Percentiles rank a stretch among this genome's conserved stretches.
Evolutionary conservation across 495 filamentous ascomycete genomes (phyloP).

Genomic region (Clavariopsis aquatica): DNA sequence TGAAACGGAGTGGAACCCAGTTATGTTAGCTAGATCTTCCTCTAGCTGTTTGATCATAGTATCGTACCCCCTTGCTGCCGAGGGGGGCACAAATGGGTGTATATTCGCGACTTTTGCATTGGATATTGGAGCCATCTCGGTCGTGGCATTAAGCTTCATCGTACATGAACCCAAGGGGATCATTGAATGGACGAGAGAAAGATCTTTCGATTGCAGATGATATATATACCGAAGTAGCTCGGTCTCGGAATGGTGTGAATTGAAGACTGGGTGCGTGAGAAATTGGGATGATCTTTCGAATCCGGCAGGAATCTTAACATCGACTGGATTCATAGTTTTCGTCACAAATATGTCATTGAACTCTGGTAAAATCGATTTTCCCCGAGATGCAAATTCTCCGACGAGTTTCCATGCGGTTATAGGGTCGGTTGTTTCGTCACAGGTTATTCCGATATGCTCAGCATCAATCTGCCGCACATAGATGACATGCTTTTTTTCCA

Average conservation of each 20-base stretch:
- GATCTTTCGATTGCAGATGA: constrained; percentile 91
- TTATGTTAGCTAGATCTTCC: constrained; percentile 78
- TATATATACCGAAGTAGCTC: constrained; percentile 94
- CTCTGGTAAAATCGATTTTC: neutral
- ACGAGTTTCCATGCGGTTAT: constrained; percentile 64
- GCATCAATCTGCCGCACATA: constrained; percentile 66
- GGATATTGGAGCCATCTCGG: constrained; percentile 89
- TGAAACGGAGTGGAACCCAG: constrained; percentile 86
- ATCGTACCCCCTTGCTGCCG: constrained; percentile 68
- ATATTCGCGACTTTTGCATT: constrained; percentile 83
- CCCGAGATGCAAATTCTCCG: constrained; percentile 47
- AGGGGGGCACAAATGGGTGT: constrained; percentile 74
- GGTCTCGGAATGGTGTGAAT: constrained; percentile 94
- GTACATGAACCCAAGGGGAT: constrained; percentile 99
- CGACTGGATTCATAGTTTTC: neutral
- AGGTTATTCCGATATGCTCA: constrained; percentile 64
- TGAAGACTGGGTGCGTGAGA: constrained; percentile 94
- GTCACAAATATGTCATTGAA: neutral
- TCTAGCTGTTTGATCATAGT: constrained; percentile 71
- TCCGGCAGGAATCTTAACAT: constrained; percentile 52
- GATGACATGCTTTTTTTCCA: constrained; percentile 55
- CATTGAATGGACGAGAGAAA: constrained; percentile 97
- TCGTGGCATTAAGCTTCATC: constrained; percentile 98
- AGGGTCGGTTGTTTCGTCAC: constrained; percentile 70
- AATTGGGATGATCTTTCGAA: constrained; percentile 74